Evolutionary conservation across 2,329 filamentous ascomycete species (phyloP).

Genomic region (Fusarium miscanthi): DNA sequence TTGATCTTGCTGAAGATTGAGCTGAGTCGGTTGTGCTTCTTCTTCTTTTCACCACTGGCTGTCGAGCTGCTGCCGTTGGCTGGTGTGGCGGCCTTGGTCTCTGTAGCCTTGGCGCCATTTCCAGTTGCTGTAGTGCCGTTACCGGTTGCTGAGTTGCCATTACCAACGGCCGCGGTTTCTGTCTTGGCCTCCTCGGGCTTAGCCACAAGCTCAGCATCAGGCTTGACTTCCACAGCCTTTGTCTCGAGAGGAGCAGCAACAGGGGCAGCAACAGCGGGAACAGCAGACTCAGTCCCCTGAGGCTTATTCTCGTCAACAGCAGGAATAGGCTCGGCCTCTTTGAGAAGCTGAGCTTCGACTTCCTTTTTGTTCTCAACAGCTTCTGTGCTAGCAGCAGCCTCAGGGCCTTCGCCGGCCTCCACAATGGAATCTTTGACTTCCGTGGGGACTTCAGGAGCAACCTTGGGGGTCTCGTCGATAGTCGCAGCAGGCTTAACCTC

Average conservation of each 20-base stretch:
- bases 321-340: slow-evolving; percentile 62
- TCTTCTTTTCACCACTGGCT: slow-evolving; percentile 67
- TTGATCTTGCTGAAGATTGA: slow-evolving; percentile 70
- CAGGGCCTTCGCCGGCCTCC: slow-evolving; percentile 70
- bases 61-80: slow-evolving; percentile 32
- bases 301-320: slow-evolving; percentile 73
- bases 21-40: slow-evolving; percentile 75
- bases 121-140: slow-evolving; percentile 31
- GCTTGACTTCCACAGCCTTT: slow-evolving; percentile 24
- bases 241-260: slow-evolving; percentile 19
- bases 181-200: slow-evolving; percentile 22
- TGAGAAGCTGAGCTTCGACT: slow-evolving; percentile 79
- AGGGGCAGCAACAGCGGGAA: neutral
- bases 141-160: slow-evolving; percentile 33
- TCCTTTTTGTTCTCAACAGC: slow-evolving; percentile 80
- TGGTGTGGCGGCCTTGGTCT: slow-evolving; percentile 36
- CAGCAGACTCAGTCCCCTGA: slow-evolving; percentile 3
- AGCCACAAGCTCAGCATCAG: neutral
- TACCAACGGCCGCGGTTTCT: slow-evolving; percentile 34
- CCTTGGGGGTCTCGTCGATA: slow-evolving; percentile 52
- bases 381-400: slow-evolving; percentile 75
- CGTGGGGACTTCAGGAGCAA: slow-evolving; percentile 63
- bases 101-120: slow-evolving; percentile 39
- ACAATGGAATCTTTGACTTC: slow-evolving; percentile 69
- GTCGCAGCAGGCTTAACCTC: slow-evolving; percentile 64